Base-by-base conservation (phyloP, 805 yeast genomes). In the Candida maris region DNA sequence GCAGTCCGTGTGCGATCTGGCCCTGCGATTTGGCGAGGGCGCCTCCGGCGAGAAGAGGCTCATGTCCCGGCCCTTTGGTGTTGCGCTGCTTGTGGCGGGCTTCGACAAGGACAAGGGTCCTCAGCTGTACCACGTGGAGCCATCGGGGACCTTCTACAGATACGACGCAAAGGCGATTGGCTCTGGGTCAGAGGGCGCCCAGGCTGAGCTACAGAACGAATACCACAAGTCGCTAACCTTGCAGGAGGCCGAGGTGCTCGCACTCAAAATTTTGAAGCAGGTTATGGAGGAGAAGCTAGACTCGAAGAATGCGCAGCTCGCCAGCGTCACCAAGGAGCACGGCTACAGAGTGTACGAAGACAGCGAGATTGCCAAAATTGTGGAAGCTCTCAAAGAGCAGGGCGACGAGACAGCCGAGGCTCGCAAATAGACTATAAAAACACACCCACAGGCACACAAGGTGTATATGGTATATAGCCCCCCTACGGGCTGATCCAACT, bases 91-190 rank as follows among this genome's bases (percentile, higher is more conserved):
- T 54, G 83, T 93, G 56, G 98, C 97, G 4, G 99, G 99, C 34
- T 74, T 80, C 51, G 98, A 93, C 66, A 71, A 78, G 42, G 94
- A 86, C 51, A 81, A 86, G 55, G 98, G 98, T 1, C 96, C 96
- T 31, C 98, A 93, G 63, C 74, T 93, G 51, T 85, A 85, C 61
- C 97, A 93, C 61, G 96, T 97, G n/a, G 99, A 93, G 65, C 98
- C 99, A 26, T 85, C 96, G 10, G 99, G 99, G 41, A 93, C 99
- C 1, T 93, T 88, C 54, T 94, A 93, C 67, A 79, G 93, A 64
- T 93, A 93, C 60, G 96, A 93, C 56, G 99, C 98, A 19, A 94
- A 93, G 67, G 98, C 98, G 9, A 93, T 94, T 54, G 99, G 99
- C 10, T 85, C 96, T 2, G 99, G 99, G 15, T 85, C 95, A 12